Conservation (phyloP, 2,329 filamentous ascomycete genomes). For the Plectosphaerella plurivora region DNA sequence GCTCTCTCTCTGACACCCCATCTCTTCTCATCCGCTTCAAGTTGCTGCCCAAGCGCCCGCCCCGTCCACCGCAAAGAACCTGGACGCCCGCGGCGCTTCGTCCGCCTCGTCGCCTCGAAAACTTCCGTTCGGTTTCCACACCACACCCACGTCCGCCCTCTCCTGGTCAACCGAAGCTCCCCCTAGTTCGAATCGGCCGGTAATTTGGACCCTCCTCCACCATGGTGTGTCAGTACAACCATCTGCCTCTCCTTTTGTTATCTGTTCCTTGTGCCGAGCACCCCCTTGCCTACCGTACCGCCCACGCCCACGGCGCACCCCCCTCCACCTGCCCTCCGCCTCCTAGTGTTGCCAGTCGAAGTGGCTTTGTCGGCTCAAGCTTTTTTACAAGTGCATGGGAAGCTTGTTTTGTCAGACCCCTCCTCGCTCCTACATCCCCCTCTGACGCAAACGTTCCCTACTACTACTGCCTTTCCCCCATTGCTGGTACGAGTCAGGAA, state of each 20-base stretch:
- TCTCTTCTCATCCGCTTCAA: not conserved
- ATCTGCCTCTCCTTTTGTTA: not conserved
- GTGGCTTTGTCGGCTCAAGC: no score
- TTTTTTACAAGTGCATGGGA: no score
- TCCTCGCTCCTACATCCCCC: no score
- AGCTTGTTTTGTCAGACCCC: no score
- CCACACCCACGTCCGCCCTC: not conserved
- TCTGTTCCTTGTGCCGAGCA: not conserved
- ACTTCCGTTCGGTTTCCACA: not conserved
- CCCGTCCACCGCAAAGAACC: not conserved
- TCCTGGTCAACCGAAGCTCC: not conserved
- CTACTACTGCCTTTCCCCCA: not conserved
- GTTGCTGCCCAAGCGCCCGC: not conserved
- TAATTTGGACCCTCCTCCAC: not conserved
- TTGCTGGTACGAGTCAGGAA: not conserved
- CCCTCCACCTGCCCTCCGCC: not conserved
- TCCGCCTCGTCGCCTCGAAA: not conserved
- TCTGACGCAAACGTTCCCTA: no score
- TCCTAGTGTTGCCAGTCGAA: no score
- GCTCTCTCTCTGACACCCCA: not conserved
- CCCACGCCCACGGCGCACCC: not conserved
- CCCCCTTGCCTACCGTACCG: not conserved
- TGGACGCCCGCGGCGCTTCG: not conserved
- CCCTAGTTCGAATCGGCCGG: not conserved
- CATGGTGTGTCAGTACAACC: conserved; percentile 12